These are phyloP conservation scores for Sclerotinia minor DNA, from an alignment of 2,329 filamentous ascomycete genomes.

Conservation along the genomic window DNA sequence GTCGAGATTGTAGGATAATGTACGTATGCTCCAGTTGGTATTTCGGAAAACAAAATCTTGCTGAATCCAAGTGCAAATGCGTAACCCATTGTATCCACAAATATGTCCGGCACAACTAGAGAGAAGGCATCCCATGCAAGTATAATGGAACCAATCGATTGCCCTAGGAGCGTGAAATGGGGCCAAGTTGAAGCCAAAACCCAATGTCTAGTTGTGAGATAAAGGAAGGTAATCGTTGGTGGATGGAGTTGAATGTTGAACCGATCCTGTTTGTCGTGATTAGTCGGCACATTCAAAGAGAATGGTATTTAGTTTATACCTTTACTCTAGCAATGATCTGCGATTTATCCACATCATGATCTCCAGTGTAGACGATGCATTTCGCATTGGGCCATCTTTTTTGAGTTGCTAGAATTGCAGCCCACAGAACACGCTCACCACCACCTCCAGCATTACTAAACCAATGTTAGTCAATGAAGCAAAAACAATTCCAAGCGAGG, in stretches of 20 bases:
- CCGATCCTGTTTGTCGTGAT: slow-evolving; percentile 56
- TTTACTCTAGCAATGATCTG: slow-evolving; percentile 76
- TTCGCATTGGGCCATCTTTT: slow-evolving; percentile 83
- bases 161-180: slow-evolving; percentile 88
- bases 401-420: slow-evolving; percentile 88
- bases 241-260: slow-evolving; percentile 92
- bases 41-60: slow-evolving; percentile 74
- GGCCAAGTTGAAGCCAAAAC: slow-evolving; percentile 88
- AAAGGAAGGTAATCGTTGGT: slow-evolving; percentile 82
- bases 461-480: slow-evolving; percentile 25
- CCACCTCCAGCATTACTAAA: slow-evolving; percentile 89
- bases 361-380: slow-evolving; percentile 92
- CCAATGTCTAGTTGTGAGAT: slow-evolving; percentile 83
- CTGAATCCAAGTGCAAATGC: slow-evolving; percentile 83
- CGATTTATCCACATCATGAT: slow-evolving; percentile 82
- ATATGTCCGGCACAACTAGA: slow-evolving; percentile 88
- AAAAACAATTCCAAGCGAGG: neutral
- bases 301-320: slow-evolving; percentile 46
- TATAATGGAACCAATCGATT: slow-evolving; percentile 84
- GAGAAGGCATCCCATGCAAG: slow-evolving; percentile 90
- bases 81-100: slow-evolving; percentile 98
- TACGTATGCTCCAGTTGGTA: slow-evolving; percentile 90
- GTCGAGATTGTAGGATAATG: slow-evolving; percentile 98
- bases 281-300: slow-evolving; percentile 18
- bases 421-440: slow-evolving; percentile 94